These are phyloP conservation scores for Beta corolliflora DNA, from an alignment of 179 eudicot genomes.

Conservation along the genomic window DNA sequence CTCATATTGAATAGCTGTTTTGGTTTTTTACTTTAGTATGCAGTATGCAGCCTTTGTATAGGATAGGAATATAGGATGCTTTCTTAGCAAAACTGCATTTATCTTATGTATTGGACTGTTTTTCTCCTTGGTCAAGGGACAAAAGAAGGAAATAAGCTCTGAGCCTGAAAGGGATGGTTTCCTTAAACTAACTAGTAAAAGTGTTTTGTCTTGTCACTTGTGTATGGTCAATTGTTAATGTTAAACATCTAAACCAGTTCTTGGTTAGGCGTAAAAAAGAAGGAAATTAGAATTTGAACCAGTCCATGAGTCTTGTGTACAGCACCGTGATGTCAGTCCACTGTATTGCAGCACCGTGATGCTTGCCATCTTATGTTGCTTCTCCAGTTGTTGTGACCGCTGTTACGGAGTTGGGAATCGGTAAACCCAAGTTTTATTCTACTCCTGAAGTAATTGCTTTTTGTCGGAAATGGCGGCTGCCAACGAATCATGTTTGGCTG, in stretches of 20 bases:
- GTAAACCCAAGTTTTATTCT: conserved; percentile 92
- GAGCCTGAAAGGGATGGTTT: not conserved
- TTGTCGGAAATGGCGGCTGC: conserved; percentile 92
- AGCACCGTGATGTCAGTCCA: conserved; percentile 19
- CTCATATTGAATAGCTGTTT: not conserved
- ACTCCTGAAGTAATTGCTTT: conserved; percentile 88
- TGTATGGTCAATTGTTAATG: not conserved
- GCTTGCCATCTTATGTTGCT: conserved; percentile 20
- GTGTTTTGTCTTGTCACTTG: not conserved
- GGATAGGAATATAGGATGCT: not conserved
- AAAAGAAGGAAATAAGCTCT: not conserved
- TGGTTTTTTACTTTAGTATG: not conserved
- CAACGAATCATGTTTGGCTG: conserved; percentile 95
- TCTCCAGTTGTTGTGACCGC: conserved; percentile 92
- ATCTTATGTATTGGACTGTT: not conserved
- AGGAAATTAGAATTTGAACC: not conserved
- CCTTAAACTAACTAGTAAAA: conserved; percentile 3
- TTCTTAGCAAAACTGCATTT: not conserved
- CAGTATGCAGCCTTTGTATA: too few species aligned
- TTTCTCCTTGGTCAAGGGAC: not conserved
- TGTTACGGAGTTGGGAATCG: conserved; percentile 76
- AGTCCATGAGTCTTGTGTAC: not conserved
- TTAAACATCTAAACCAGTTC: not conserved
- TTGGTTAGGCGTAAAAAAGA: not conserved
- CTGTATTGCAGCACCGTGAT: conserved; percentile 22